Conservation (phyloP, 2,329 filamentous ascomycete species). For the Triangularia verruculosa region DNA sequence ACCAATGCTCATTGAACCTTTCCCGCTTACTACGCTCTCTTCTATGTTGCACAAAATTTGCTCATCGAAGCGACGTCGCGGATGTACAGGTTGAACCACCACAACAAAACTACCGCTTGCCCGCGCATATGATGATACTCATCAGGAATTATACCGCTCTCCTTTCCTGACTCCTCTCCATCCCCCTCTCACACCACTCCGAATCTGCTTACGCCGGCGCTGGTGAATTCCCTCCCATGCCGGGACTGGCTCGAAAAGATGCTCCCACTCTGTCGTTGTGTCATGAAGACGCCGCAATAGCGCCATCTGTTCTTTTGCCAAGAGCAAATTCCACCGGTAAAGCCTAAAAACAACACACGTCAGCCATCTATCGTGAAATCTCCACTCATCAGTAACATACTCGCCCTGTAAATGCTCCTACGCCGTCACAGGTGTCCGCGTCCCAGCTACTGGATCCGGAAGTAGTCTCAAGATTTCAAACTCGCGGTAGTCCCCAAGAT, state of each 20-base stretch:
- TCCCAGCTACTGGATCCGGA: not conserved
- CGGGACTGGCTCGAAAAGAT: too few species aligned
- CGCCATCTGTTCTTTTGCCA: too few species aligned
- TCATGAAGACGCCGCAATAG: too few species aligned
- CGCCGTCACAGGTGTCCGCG: not conserved
- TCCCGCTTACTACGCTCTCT: too few species aligned
- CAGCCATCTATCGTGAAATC: too few species aligned
- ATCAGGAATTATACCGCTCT: not conserved
- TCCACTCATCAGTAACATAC: not conserved
- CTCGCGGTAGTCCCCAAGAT: conserved; percentile 67
- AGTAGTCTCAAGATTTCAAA: conserved; percentile 69
- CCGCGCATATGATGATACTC: not conserved
- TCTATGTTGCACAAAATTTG: not conserved
- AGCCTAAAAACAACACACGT: too few species aligned
- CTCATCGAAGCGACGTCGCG: not conserved
- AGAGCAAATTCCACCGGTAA: too few species aligned
- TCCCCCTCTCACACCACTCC: not conserved
- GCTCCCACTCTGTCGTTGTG: too few species aligned
- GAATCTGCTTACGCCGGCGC: not conserved
- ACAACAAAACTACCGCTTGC: not conserved
- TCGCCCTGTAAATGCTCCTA: not conserved
- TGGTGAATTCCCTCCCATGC: too few species aligned
- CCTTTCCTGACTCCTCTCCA: not conserved
- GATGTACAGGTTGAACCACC: not conserved
- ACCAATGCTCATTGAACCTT: not conserved